phyloP scores from a whole-genome alignment of 2,329 filamentous ascomycete genomes.

The Diaporthe aspalathi region DNA sequence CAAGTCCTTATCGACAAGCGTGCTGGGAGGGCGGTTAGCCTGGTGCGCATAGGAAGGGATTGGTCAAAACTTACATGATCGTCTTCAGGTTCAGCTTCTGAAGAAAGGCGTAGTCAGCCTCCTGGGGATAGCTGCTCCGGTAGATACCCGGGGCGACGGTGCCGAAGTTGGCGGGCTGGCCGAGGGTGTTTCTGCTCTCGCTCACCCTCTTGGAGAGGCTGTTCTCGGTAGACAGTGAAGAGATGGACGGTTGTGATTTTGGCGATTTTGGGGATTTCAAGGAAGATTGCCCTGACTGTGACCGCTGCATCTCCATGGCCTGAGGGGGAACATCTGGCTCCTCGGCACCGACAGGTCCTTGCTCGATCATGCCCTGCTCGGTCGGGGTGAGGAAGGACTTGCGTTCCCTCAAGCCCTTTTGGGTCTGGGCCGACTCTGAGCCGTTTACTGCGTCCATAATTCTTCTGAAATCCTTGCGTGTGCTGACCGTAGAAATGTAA shows the following conservation, averaged over 20 bases:
- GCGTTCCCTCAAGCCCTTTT: slow-evolving; percentile 35
- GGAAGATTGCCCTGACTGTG: slow-evolving; percentile 33
- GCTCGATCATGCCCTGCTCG: slow-evolving; percentile 11
- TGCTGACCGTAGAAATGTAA: slow-evolving; percentile 16
- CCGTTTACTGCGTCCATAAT: slow-evolving; percentile 33
- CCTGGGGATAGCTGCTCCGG: slow-evolving; percentile 82
- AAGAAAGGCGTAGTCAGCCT: slow-evolving; percentile 78
- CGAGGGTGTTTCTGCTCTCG: slow-evolving; percentile 34
- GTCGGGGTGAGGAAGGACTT: slow-evolving; percentile 30
- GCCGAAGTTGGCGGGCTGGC: slow-evolving; percentile 78
- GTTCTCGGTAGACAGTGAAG: slow-evolving; percentile 35
- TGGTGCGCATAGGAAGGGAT: neutral
- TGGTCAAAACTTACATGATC: slow-evolving; percentile 71
- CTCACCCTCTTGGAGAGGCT: slow-evolving; percentile 22
- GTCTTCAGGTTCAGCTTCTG: slow-evolving; percentile 78
- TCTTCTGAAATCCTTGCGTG: slow-evolving; percentile 2
- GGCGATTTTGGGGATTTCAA: slow-evolving; percentile 1
- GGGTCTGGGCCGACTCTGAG: slow-evolving; percentile 11
- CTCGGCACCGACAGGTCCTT: neutral
- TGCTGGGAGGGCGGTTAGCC: slow-evolving; percentile 53
- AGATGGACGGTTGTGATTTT: neutral
- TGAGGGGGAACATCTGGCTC: neutral
- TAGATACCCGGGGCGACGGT: slow-evolving; percentile 80
- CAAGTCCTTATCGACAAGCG: slow-evolving; percentile 72
- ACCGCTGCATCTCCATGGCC: slow-evolving; percentile 36